These are phyloP conservation scores for Dentipellis fragilis DNA, from an alignment of 768 basidiomycete species.

Conservation along the genomic window DNA sequence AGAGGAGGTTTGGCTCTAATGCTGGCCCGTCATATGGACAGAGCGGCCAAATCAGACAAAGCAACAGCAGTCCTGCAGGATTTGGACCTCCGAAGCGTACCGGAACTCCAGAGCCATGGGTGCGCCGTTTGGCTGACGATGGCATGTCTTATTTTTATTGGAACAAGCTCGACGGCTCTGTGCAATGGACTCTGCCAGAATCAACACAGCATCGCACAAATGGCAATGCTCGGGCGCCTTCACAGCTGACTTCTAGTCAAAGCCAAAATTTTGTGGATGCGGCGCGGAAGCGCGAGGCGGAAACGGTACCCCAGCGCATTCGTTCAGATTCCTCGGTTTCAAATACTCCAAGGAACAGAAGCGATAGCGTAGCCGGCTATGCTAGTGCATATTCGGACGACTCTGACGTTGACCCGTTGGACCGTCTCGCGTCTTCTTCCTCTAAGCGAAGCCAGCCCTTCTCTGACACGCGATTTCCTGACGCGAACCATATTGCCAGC, in stretches of 20 bases:
- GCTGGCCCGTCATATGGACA: slow-evolving; percentile 38
- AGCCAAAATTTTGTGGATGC: not conserved
- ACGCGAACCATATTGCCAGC: not conserved
- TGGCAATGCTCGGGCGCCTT: too few species aligned
- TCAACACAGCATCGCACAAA: not conserved
- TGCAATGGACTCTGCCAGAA: slow-evolving; percentile 64
- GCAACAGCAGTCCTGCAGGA: slow-evolving; percentile 27
- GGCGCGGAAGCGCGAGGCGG: not conserved
- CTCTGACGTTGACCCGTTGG: slow-evolving; percentile 56
- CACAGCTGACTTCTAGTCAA: not conserved
- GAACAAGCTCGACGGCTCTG: slow-evolving; percentile 59
- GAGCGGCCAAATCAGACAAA: slow-evolving; percentile 16
- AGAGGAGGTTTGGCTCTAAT: slow-evolving; percentile 26
- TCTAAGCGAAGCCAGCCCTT: slow-evolving; percentile 10
- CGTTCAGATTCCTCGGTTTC: slow-evolving; percentile 27
- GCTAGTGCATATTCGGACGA: slow-evolving; percentile 73
- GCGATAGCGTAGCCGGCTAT: slow-evolving; percentile 27
- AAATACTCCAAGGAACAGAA: slow-evolving; percentile 18
- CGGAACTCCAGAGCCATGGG: slow-evolving; percentile 75
- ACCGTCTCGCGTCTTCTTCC: slow-evolving; percentile 12
- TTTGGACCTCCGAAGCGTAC: slow-evolving; percentile 52
- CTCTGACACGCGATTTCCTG: not conserved
- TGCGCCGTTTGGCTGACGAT: slow-evolving; percentile 70
- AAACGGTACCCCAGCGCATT: slow-evolving; percentile 13
- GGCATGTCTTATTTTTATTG: slow-evolving; percentile 71